These are phyloP conservation scores for Hypoxylon rubiginosum DNA, from an alignment of 2,329 filamentous ascomycete genomes.

Conservation along the genomic window DNA sequence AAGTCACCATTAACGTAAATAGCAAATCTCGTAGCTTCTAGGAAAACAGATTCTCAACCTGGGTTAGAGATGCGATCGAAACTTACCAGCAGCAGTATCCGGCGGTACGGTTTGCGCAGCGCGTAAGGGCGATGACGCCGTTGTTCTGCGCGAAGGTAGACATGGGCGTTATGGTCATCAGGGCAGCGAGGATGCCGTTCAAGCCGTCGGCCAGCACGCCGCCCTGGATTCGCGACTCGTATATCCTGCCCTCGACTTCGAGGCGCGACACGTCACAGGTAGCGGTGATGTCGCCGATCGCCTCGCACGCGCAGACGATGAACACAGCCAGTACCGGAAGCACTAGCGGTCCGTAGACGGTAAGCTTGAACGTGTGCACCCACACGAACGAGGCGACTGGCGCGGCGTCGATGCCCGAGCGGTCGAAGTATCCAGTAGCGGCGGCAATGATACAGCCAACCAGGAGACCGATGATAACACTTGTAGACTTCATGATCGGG, in stretches of 20 bases:
- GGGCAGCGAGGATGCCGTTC: constrained; percentile 79
- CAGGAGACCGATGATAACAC: constrained; percentile 80
- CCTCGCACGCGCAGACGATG: constrained; percentile 82
- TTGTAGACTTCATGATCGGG: constrained; percentile 86
- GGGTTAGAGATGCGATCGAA: not conserved
- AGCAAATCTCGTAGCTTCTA: not conserved
- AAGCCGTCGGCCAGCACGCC: constrained; percentile 83
- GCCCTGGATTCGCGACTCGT: constrained; percentile 83
- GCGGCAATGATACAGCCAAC: constrained; percentile 84
- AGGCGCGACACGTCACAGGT: constrained; percentile 85
- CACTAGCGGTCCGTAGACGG: constrained; percentile 79
- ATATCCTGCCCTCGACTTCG: constrained; percentile 78
- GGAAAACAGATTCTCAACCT: not conserved
- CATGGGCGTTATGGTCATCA: constrained; percentile 86
- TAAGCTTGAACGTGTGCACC: constrained; percentile 81
- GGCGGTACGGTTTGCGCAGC: constrained; percentile 84
- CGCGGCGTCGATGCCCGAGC: constrained; percentile 77
- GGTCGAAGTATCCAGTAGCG: constrained; percentile 82
- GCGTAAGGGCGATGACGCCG: constrained; percentile 84
- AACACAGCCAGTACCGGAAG: constrained; percentile 78
- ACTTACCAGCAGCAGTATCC: constrained; percentile 78
- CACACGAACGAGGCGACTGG: constrained; percentile 82
- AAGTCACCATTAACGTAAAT: no score
- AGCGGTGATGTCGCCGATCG: constrained; percentile 84
- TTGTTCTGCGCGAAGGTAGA: constrained; percentile 88